phyloP scores from a whole-genome alignment of 768 basidiomycete species.

The Clavaria fumosa region DNA sequence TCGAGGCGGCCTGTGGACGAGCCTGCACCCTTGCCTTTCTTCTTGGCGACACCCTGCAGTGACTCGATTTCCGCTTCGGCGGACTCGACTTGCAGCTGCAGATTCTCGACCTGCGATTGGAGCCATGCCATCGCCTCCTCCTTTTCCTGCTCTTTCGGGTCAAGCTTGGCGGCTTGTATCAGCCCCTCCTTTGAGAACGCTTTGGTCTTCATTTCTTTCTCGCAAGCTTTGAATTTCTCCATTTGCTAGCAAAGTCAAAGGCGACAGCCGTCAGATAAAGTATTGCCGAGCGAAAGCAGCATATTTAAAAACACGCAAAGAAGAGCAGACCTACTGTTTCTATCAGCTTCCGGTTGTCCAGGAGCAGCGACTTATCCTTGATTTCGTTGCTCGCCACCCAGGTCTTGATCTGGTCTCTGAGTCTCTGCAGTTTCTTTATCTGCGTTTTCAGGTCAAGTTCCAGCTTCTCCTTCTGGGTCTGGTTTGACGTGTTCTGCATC shows the following conservation, averaged over 20 bases:
- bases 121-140: conserved; percentile 81
- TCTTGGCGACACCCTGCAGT: conserved; percentile 69
- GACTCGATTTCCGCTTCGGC: conserved; percentile 91
- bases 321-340: conserved; percentile 63
- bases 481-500: conserved; percentile 91
- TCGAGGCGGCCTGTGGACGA: conserved; percentile 57
- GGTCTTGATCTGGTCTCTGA: conserved; percentile 99
- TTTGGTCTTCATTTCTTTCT: conserved; percentile 99
- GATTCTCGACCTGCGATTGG: conserved; percentile 76
- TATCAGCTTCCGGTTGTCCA: conserved; percentile 91
- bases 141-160: conserved; percentile 96
- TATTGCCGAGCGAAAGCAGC: conserved; percentile 2
- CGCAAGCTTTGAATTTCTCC: conserved; percentile 99
- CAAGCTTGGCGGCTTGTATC: conserved; percentile 83
- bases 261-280: too few relatives aligned
- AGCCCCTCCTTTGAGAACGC: conserved; percentile 98
- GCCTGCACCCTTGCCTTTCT: conserved; percentile 59
- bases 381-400: conserved; percentile 98
- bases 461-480: conserved; percentile 44
- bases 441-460: conserved; percentile 55
- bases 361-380: conserved; percentile 87
- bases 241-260: conserved; percentile 69
- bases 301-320: conserved; percentile 9
- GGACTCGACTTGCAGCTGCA: conserved; percentile 84
- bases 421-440: conserved; percentile 95